Evolutionary conservation across 225 moss, liverwort and hornwort species (phyloP), one percentile per base, ranked within the genome.

Genomic region (Bryoerythrophyllum caledonicum): DNA sequence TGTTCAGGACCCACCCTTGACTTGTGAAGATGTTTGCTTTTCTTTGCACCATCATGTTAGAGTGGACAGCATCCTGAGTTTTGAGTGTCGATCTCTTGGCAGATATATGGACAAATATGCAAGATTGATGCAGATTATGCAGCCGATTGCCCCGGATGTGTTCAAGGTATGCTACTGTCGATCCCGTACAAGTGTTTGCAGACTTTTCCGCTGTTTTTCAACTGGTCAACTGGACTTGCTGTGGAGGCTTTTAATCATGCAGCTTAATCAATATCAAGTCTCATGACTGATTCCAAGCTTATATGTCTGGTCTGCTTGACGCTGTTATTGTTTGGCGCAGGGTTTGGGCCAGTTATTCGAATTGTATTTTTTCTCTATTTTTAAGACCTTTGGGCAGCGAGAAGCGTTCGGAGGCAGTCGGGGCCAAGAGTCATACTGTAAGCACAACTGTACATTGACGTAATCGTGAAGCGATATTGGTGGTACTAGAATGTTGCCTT

Each of bases 41-140:
- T 26, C 26, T 37, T 76, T 52, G 49, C 5, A 8, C 60, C 24
- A 60, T 51, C 57, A 30, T n/a, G 15, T 16, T 11, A 70, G 38
- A n/a, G 77, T 8, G 63, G 30, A 63, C 11, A 63, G 27, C 38
- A 8, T 10, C 63, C 46, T 81, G 54, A 72, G 41, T 75, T 74
- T 72, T 43, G 34, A 53, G 72, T 66, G 76, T 44, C 38, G 38
- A 38, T 78, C 60, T 27, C 15, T 78, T 40, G 71, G 59, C 91
- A 97, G 96, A 75, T 99, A 91, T 79, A 99, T 94, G 89, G 94
- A 99, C 74, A 99, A 99, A 75, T 99, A 99, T 80, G 87, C 91
- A 72, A 94, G 91, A 85, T 84, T 99, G 65, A 90, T 94, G 94
- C 91, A 91, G 89, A 93, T 94, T 78, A 91, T 99, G 91, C 91